Conservation (phyloP, 192 early-diverging fungal genomes). For the Funneliformis geosporum region DNA sequence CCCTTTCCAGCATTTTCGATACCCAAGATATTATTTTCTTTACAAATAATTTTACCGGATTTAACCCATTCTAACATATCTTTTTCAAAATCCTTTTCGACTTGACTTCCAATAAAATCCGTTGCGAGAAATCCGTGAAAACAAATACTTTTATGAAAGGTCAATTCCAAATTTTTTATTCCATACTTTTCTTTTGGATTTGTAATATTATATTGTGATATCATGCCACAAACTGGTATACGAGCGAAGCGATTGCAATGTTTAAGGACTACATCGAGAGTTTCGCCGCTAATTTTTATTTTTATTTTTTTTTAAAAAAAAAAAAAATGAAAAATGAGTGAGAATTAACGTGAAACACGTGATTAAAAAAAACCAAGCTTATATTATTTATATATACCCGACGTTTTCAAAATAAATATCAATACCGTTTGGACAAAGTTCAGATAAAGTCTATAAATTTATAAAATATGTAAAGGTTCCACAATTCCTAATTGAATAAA, state of each 20-base stretch:
- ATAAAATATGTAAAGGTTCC: background rate
- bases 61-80: constrained; percentile 59
- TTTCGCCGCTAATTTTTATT: constrained; percentile 72
- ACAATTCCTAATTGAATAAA: no score
- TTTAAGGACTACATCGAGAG: constrained; percentile 69
- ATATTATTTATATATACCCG: constrained; percentile 39
- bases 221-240: constrained; percentile 76
- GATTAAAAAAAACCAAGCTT: background rate
- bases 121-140: constrained; percentile 59
- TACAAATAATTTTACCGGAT: constrained; percentile 65
- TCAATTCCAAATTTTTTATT: constrained; percentile 51
- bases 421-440: constrained; percentile 75
- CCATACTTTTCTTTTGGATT: constrained; percentile 47
- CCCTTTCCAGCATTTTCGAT: constrained; percentile 63
- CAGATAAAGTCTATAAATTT: constrained; percentile 40
- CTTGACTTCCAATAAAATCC: constrained; percentile 32
- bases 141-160: constrained; percentile 51
- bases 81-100: constrained; percentile 53
- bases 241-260: constrained; percentile 67
- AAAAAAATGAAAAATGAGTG: constrained; percentile 11
- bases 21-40: constrained; percentile 59
- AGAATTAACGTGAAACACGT: no score
- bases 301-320: constrained; percentile 1
- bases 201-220: constrained; percentile 63
- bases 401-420: constrained; percentile 90